phyloP scores from a whole-genome alignment of 306 rosid genomes.

The Sicyos baderoa region DNA sequence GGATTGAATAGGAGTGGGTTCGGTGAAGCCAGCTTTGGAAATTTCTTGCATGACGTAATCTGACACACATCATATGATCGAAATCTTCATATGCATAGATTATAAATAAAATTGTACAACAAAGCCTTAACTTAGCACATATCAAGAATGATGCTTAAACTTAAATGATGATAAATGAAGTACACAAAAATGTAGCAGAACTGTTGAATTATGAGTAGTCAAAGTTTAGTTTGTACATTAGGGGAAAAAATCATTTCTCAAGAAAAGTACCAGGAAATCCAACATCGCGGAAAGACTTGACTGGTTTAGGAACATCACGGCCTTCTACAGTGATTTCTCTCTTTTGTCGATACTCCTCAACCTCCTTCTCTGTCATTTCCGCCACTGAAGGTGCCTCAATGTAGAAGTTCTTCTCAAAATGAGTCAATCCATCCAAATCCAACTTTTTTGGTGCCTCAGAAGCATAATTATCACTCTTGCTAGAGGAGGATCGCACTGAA shows the following conservation, averaged over 20 bases:
- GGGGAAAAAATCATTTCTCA: neutral
- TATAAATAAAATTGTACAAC: neutral
- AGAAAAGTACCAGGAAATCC: conserved; percentile 76
- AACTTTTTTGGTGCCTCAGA: conserved; percentile 53
- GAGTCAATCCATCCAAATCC: conserved; percentile 88
- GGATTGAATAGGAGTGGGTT: conserved; percentile 95
- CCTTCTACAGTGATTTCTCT: conserved; percentile 94
- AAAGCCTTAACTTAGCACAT: neutral
- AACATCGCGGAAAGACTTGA: conserved; percentile 58
- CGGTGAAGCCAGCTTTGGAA: conserved; percentile 76
- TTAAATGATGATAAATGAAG: neutral
- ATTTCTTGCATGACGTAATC: conserved; percentile 88
- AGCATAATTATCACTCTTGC: conserved; percentile 46
- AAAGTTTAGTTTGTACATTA: neutral
- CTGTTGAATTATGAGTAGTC: neutral
- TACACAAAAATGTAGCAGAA: neutral
- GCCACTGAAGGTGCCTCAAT: conserved; percentile 60
- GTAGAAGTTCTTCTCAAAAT: conserved; percentile 89
- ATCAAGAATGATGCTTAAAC: neutral
- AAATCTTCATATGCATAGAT: neutral
- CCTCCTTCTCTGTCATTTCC: conserved; percentile 74
- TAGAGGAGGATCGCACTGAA: conserved; percentile 45
- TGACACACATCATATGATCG: conserved; percentile 21
- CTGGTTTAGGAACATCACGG: conserved; percentile 89
- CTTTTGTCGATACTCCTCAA: conserved; percentile 54